Evolutionary conservation across 1,139 yeast genomes (phyloP).

Genomic region (Citeromyces hawaiiensis): DNA sequence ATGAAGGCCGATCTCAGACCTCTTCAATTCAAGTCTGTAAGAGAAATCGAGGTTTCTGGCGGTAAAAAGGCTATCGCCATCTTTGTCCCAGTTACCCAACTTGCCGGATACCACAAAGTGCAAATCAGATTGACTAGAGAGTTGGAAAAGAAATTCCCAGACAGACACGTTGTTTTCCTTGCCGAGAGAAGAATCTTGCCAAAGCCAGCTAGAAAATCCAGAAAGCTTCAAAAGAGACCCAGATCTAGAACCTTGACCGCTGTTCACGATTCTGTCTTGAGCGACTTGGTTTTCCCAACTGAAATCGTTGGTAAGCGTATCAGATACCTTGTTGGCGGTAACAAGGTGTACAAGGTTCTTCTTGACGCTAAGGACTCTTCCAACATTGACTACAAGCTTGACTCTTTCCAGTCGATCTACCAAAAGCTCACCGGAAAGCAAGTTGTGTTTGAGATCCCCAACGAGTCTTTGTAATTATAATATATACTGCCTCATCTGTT

Average conservation of each 20-base stretch:
- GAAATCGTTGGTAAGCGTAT: constrained; percentile 99
- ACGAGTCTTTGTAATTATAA: constrained; percentile 44
- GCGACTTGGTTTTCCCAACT: constrained; percentile 99
- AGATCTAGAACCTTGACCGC: constrained; percentile 98
- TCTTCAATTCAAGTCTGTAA: constrained; percentile 96
- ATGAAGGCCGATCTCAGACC: constrained; percentile 97
- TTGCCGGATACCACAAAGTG: constrained; percentile 90
- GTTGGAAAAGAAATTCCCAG: constrained; percentile 99
- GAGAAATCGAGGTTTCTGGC: constrained; percentile 96
- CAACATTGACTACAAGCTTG: constrained; percentile 97
- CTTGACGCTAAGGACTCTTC: constrained; percentile 97
- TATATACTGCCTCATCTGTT: neutral
- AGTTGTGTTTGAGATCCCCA: constrained; percentile 97
- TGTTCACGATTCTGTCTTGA: constrained; percentile 97
- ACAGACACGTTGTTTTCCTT: constrained; percentile 97
- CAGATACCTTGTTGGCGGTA: constrained; percentile 98
- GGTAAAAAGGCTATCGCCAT: constrained; percentile 98
- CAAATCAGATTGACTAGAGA: constrained; percentile 98
- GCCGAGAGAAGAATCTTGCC: constrained; percentile 99
- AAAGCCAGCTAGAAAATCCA: constrained; percentile 85
- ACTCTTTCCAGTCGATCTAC: constrained; percentile 98
- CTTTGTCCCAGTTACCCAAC: constrained; percentile 96
- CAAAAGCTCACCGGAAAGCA: constrained; percentile 98
- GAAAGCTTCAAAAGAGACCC: constrained; percentile 98
- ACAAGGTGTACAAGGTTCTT: constrained; percentile 96